Evolutionary conservation across 176 grass and related monocot genomes (phyloP), one percentile per base, ranked within the genome.

Genomic region (Elymus sibiricus): DNA sequence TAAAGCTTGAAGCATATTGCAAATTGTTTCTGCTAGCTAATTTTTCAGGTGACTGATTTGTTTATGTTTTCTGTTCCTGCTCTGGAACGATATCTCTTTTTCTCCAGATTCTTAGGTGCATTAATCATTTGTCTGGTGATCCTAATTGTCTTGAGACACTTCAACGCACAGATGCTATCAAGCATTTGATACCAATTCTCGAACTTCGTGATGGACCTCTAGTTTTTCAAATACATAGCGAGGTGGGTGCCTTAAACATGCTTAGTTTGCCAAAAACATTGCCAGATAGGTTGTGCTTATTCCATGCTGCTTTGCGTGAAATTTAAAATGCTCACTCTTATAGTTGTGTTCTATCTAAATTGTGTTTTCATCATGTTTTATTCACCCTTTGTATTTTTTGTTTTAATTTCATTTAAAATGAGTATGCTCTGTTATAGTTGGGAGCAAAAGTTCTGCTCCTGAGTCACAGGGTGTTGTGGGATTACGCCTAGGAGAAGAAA

Each of bases 121-220:
- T 99, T 71, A 99, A 99, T 84, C 97, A 99, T 91, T 89, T 99
- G 67, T 99, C 97, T 26, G 95, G 92, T 31, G 97, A 99, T 79
- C 90, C 97, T 79, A 95, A 99, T 88, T 99, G 97, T 89, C 87
- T 99, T 32, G 97, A 99, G 70, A 92, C 85, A 86, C 97, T 99
- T 88, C 97, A 99, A 82, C 91, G 94, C 66, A 90, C 97, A 87
- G 97, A 99, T 88, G 94, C 97, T 89, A 96, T 99, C 84, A 99
- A 96, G 62, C 92, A 99, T 90, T 58, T 99, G 82, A 99, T 99
- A 86, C 97, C 97, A 21, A 96, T 94, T 93, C 92, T 99, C 46
- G 97, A 96, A 94, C 94, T 99, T 83, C 88, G 77, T 70, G 92
- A 96, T 79, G 97, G 97, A 16, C 88, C 94, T 72, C 92, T 99